Conservation (phyloP, 2,329 filamentous ascomycete species). For the Aspergillus ustus region DNA sequence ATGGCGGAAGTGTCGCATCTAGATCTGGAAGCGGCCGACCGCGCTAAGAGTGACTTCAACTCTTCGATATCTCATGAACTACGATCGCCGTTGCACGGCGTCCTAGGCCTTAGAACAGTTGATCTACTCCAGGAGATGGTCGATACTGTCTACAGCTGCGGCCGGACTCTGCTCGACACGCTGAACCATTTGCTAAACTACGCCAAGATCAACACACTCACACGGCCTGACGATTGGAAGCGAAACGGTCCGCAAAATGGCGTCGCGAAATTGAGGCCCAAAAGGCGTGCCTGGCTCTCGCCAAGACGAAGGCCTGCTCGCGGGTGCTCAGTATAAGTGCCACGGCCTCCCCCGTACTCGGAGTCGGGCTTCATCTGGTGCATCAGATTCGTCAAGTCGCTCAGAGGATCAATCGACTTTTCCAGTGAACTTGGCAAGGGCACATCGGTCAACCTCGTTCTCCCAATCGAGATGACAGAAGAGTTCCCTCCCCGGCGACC, state of each 20-base stretch:
- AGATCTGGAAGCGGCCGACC: slow-evolving; percentile 28
- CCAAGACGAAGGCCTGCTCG: not conserved
- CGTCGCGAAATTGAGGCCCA: not conserved
- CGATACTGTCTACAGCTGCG: slow-evolving; percentile 37
- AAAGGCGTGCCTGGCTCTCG: not conserved
- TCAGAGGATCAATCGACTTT: slow-evolving; percentile 29
- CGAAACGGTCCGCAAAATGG: not conserved
- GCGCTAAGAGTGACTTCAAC: slow-evolving; percentile 37
- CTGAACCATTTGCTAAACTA: slow-evolving; percentile 40
- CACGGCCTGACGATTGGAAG: not conserved
- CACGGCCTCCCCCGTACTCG: not conserved
- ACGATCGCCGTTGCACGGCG: slow-evolving; percentile 37
- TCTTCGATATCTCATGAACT: slow-evolving; percentile 38
- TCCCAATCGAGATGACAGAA: slow-evolving; percentile 20
- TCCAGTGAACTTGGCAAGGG: slow-evolving; percentile 28
- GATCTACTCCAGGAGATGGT: not conserved
- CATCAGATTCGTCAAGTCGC: not conserved
- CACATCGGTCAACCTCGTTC: slow-evolving; percentile 16
- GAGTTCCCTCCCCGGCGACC: slow-evolving; percentile 1
- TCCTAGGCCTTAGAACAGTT: slow-evolving; percentile 16
- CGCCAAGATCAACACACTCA: slow-evolving; percentile 28
- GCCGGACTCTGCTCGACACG: slow-evolving; percentile 45
- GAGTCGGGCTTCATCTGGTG: not conserved
- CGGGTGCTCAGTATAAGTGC: not conserved
- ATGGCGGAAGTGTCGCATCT: slow-evolving; percentile 33